Conservation (phyloP, 306 rosid genomes). For the Cicer arietinum region DNA sequence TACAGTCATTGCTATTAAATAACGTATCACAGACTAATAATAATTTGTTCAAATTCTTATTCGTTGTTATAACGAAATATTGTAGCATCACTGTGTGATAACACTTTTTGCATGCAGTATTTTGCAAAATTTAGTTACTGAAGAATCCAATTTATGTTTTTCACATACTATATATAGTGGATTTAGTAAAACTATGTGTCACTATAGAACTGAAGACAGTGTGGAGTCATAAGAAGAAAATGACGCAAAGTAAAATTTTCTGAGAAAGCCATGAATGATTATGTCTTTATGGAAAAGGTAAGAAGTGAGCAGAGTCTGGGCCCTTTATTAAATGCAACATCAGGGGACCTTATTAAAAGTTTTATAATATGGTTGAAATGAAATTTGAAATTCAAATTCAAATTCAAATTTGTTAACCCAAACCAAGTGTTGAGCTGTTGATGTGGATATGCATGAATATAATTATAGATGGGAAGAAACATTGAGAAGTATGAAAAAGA, state of each 20-base stretch:
- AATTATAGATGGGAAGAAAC: conserved; percentile 35
- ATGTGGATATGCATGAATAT: conserved; percentile 45
- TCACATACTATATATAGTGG: conserved; percentile 14
- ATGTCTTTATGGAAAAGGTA: conserved; percentile 34
- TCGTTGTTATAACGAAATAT: too few species aligned
- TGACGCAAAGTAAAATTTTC: conserved; percentile 27
- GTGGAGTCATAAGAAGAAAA: conserved; percentile 18
- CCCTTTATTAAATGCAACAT: conserved; percentile 33
- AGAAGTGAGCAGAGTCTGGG: conserved; percentile 35
- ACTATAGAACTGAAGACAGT: background rate
- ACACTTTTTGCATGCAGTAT: too few species aligned
- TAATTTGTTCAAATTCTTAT: too few species aligned
- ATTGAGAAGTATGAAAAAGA: background rate
- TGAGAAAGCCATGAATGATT: conserved; percentile 21
- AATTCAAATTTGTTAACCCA: conserved; percentile 10
- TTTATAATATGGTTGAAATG: conserved; percentile 35
- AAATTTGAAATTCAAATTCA: conserved; percentile 45
- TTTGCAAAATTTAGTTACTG: background rate
- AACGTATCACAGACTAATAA: too few species aligned
- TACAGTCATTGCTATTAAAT: too few species aligned
- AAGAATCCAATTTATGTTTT: conserved; percentile 8
- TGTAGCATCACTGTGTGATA: too few species aligned
- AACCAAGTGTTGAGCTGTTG: background rate
- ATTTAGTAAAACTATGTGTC: conserved; percentile 15
- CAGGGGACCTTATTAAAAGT: conserved; percentile 31